Evolutionary conservation across 192 early-diverging fungal genomes (phyloP).

Genomic region (Entomortierella beljakovae): DNA sequence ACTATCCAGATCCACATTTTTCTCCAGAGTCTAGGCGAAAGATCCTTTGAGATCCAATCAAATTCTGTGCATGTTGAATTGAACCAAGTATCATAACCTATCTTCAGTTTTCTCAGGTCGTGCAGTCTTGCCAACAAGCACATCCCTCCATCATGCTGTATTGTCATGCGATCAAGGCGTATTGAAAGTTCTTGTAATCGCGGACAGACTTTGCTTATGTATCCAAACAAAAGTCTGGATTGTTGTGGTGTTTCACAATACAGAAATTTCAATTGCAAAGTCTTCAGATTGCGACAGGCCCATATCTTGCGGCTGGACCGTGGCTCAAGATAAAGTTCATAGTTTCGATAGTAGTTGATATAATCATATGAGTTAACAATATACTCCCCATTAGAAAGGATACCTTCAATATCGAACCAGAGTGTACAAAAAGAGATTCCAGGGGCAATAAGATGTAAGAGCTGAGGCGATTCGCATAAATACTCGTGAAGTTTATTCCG

Average conservation of each 20-base stretch:
- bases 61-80: neutral
- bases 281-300: neutral
- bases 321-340: too few species aligned
- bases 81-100: neutral
- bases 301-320: neutral
- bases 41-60: too few species aligned
- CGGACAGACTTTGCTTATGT: constrained; percentile 2
- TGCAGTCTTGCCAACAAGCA: constrained; percentile 3
- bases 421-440: too few species aligned
- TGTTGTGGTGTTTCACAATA: neutral
- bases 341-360: too few species aligned
- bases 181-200: neutral
- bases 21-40: too few species aligned
- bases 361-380: too few species aligned
- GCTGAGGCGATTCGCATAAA: too few species aligned
- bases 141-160: neutral
- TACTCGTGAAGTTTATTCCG: too few species aligned
- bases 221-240: neutral
- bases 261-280: neutral
- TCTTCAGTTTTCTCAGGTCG: neutral
- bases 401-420: too few species aligned
- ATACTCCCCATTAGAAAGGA: too few species aligned
- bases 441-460: too few species aligned
- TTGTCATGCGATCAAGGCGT: neutral
- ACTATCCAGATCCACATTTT: too few species aligned